Conservation (phyloP, 805 yeast species). For the Tanozyma kutaoensis region DNA sequence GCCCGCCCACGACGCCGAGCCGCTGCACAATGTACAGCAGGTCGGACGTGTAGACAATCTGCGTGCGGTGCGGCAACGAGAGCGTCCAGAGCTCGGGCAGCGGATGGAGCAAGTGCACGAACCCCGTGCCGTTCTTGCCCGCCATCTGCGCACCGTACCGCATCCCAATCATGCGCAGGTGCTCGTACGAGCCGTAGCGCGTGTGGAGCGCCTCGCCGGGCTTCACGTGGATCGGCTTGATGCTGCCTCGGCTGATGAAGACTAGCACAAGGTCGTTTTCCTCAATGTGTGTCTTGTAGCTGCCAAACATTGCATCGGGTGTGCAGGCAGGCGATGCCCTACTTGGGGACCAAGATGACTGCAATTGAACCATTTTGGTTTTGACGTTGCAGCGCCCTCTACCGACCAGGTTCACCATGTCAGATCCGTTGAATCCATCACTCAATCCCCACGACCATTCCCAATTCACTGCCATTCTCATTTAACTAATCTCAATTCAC, state of each 20-base stretch:
- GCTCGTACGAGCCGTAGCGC: constrained; percentile 84
- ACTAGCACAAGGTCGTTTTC: constrained; percentile 83
- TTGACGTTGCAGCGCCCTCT: too few species aligned
- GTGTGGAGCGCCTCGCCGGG: constrained; percentile 61
- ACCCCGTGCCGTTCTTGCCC: constrained; percentile 64
- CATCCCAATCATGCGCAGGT: constrained; percentile 66
- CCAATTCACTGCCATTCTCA: too few species aligned
- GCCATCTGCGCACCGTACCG: constrained; percentile 79
- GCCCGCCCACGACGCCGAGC: constrained; percentile 57
- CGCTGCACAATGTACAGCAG: constrained; percentile 83
- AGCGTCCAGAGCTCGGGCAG: constrained; percentile 93
- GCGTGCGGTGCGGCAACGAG: constrained; percentile 95
- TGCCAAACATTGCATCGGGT: too few species aligned
- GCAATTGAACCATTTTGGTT: too few species aligned
- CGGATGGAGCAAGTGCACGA: constrained; percentile 79
- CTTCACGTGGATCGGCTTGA: constrained; percentile 59
- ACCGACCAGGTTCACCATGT: too few species aligned
- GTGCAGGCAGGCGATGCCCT: too few species aligned
- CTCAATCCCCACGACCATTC: too few species aligned
- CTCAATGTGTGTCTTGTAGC: constrained; percentile 53
- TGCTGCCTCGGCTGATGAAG: constrained; percentile 68
- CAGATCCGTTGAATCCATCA: too few species aligned
- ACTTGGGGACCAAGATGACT: too few species aligned
- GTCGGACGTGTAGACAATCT: constrained; percentile 93
- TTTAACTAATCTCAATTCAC: too few species aligned